Evolutionary conservation across 441 rosid genomes (phyloP), one percentile per base, ranked within the genome.

Genomic region (Gossypium schwendimanii): DNA sequence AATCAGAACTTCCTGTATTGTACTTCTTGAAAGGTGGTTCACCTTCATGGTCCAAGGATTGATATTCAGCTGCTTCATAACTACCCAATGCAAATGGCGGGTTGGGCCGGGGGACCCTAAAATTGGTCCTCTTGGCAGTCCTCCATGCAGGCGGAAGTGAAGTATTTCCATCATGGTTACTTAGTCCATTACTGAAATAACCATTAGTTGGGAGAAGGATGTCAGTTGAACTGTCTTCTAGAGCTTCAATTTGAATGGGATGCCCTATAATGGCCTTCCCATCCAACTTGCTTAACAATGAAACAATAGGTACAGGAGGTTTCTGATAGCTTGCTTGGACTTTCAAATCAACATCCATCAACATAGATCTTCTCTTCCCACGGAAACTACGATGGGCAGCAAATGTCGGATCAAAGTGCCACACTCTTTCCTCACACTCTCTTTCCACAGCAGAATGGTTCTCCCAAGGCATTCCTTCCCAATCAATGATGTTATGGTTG

Each of bases 191-290:
- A 24, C 81, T 69, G 60, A 62, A 78, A 74, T 82, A 85, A 70
- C 80, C 86, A 73, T 53, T 57, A 1, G 78, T 55, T 54, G 87
- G 84, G 70, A 87, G 15, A 74, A 85, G 86, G 64, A 78, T 72
- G 68, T 85, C 90, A 0, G 94, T 81, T 44, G 89, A 89, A 70
- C 97, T 92, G 66, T 93, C 96, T 78, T 88, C 87, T 60, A 93
- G 66, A 63, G 86, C 81, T 84, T 91, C 91, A 47, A 90, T 83
- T 74, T 84, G 91, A 72, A 95, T 84, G 0, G 91, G 94, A 81
- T 93, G 97, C 63, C 99, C 99, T 63, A 93, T 88, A 72, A 95
- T 88, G 63, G 98, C 96, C 81, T 85, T 85, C 70, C 98, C 94
- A 70, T 88, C 84, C 54, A 90, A 71, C 81, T 89, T 93, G 86